These are phyloP conservation scores for Taphrina pruni DNA, from an alignment of 1,139 yeast genomes.

Conservation along the genomic window DNA sequence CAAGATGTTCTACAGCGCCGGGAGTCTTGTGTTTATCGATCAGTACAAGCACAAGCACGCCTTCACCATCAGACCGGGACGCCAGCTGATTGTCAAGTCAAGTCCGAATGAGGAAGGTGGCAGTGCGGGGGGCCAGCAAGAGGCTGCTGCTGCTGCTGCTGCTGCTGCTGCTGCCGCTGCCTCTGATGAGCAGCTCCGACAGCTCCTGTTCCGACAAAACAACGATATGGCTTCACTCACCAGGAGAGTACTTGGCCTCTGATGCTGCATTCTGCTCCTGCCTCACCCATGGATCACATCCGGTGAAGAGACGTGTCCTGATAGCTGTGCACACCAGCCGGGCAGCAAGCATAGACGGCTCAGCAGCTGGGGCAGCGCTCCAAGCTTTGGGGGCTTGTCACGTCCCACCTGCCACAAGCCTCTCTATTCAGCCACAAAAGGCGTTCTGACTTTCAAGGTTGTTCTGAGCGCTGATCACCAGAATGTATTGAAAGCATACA, in stretches of 20 bases:
- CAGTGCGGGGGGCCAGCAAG: background rate
- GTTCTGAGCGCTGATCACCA: no score
- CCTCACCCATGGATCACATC: no score
- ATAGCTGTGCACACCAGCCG: no score
- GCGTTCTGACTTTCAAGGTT: no score
- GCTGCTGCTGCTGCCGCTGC: background rate
- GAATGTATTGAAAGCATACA: no score
- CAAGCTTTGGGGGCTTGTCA: no score
- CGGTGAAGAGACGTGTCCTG: no score
- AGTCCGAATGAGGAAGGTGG: slow-evolving; percentile 13
- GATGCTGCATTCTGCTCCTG: background rate
- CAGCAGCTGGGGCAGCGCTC: no score
- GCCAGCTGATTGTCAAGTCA: background rate
- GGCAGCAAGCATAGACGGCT: no score
- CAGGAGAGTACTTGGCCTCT: slow-evolving; percentile 15
- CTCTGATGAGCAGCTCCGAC: slow-evolving; percentile 6
- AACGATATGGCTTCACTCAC: slow-evolving; percentile 27
- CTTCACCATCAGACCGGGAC: slow-evolving; percentile 28
- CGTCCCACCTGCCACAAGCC: no score
- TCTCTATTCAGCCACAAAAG: no score
- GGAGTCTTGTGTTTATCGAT: slow-evolving; percentile 18
- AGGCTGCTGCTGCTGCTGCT: background rate
- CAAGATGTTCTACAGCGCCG: slow-evolving; percentile 27
- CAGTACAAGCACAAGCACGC: slow-evolving; percentile 34
- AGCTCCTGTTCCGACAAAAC: slow-evolving; percentile 6